Conservation (phyloP, 352 stramenopile genomes). For the Pythium rishiriense region DNA sequence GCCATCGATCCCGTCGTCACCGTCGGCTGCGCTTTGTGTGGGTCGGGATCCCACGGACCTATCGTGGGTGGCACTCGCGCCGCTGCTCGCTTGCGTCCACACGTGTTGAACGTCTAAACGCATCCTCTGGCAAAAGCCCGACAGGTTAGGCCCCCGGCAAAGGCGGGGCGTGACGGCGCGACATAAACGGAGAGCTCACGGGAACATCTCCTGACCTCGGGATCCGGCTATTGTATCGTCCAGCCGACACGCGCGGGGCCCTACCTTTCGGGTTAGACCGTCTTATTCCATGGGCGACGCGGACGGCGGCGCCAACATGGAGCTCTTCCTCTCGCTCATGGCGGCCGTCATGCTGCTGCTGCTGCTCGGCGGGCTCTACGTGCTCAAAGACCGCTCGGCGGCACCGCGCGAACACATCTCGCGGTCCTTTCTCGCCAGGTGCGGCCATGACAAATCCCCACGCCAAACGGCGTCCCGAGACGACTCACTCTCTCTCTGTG, state of each 20-base stretch:
- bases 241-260: no score
- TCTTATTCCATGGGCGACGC: constrained; percentile 21
- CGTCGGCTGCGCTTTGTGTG: no score
- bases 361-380: constrained; percentile 61
- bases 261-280: no score
- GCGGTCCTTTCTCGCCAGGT: constrained; percentile 35
- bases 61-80: not conserved
- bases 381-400: constrained; percentile 47
- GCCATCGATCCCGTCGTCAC: no score
- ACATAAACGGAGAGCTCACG: not conserved
- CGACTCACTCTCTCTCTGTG: not conserved
- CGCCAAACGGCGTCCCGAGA: not conserved
- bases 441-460: no score
- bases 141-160: not conserved
- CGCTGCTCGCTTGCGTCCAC: not conserved
- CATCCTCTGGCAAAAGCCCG: not conserved
- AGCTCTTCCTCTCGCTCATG: constrained; percentile 71
- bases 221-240: no score
- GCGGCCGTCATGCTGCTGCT: constrained; percentile 67
- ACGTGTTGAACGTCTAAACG: not conserved
- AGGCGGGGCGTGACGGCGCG: not conserved
- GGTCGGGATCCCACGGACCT: not conserved
- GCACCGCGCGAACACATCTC: constrained; percentile 24
- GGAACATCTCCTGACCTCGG: not conserved
- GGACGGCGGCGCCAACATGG: constrained; percentile 41